Percentiles rank a stretch among this genome's conserved stretches.
Conservation (phyloP, 345 rosid species). For the Lepidium sativum region DNA sequence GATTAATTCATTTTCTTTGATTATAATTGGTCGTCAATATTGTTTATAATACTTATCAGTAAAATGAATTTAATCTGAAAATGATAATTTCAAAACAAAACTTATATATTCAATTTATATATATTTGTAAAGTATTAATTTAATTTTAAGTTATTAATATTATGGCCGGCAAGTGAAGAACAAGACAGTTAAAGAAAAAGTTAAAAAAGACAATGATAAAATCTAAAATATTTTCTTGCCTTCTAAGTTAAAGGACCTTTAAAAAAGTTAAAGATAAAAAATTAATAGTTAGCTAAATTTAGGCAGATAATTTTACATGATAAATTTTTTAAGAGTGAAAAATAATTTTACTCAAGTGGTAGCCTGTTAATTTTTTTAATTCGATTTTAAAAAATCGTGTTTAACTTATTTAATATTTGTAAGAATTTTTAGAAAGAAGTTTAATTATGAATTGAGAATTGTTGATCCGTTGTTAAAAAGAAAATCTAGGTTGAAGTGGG, state of each 20-base stretch:
- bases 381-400: too few relatives aligned
- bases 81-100: neutral
- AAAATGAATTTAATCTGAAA: neutral
- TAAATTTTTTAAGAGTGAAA: too few relatives aligned
- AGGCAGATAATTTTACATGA: neutral
- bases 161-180: neutral
- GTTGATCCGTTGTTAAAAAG: too few relatives aligned
- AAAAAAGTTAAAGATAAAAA: too few relatives aligned
- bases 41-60: too few relatives aligned
- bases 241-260: neutral
- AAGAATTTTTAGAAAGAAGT: too few relatives aligned
- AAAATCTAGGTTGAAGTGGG: too few relatives aligned
- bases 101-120: neutral
- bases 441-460: too few relatives aligned
- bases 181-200: neutral
- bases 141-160: neutral
- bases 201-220: neutral
- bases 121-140: neutral
- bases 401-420: too few relatives aligned
- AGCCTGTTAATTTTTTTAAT: too few relatives aligned
- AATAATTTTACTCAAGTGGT: too few relatives aligned
- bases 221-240: neutral
- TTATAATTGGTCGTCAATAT: neutral
- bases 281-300: neutral
- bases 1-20: neutral